These are phyloP conservation scores for Podaxis sp. DNA, from an alignment of 768 basidiomycete genomes.

Conservation along the genomic window DNA sequence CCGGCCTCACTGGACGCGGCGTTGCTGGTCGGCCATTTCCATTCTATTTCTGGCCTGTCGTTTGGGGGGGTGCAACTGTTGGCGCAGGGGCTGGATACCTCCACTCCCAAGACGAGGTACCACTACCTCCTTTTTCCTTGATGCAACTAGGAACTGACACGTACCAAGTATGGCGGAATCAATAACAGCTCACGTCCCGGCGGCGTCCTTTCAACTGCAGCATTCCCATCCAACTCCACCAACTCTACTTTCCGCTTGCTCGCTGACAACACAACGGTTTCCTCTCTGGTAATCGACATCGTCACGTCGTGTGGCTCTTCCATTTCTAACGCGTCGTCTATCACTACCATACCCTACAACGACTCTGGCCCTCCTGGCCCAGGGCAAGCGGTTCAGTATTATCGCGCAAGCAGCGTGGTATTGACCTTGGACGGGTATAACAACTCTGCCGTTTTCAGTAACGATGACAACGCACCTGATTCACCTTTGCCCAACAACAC, in stretches of 20 bases:
- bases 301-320: conserved; percentile 33
- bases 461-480: conserved; percentile 35
- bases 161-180: conserved; percentile 23
- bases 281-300: conserved; percentile 38
- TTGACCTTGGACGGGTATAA: conserved; percentile 66
- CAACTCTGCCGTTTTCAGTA: conserved; percentile 45
- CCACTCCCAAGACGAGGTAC: conserved; percentile 30
- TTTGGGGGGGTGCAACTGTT: conserved; percentile 32
- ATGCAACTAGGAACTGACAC: not conserved
- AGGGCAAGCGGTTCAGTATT: conserved; percentile 63
- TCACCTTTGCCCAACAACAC: conserved; percentile 48
- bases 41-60: conserved; percentile 63
- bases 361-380: conserved; percentile 34
- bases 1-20: conserved; percentile 40
- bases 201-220: conserved; percentile 39
- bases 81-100: conserved; percentile 21
- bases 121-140: not conserved
- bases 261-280: conserved; percentile 43
- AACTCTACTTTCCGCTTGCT: conserved; percentile 42
- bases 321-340: conserved; percentile 19
- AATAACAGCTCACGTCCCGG: conserved; percentile 47
- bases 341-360: conserved; percentile 24
- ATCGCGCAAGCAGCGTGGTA: conserved; percentile 59
- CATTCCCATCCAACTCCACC: conserved; percentile 33
- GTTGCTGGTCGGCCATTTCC: conserved; percentile 52